Evolutionary conservation across 441 rosid genomes (phyloP).

Genomic region (Erodium trifolium): DNA sequence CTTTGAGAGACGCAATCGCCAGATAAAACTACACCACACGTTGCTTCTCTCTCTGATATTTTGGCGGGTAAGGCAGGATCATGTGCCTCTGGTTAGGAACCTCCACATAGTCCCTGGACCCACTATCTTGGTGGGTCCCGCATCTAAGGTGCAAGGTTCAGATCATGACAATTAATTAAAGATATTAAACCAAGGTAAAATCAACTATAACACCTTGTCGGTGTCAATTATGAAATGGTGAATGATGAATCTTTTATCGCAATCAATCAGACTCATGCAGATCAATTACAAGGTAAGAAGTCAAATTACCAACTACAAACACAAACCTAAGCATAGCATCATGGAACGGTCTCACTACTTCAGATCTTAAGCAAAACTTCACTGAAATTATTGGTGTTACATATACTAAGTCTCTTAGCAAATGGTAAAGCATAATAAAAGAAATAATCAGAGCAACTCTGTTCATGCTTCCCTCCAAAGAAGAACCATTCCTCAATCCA

Average conservation of each 20-base stretch:
- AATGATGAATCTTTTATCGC: too few relatives aligned
- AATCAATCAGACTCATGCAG: too few relatives aligned
- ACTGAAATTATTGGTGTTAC: slow-evolving; percentile 29
- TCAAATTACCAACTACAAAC: background rate
- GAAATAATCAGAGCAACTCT: background rate
- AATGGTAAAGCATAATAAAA: too few relatives aligned
- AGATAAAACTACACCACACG: background rate
- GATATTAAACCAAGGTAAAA: too few relatives aligned
- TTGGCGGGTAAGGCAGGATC: slow-evolving; percentile 6
- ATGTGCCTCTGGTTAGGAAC: background rate
- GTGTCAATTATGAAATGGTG: too few relatives aligned
- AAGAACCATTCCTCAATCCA: slow-evolving; percentile 35
- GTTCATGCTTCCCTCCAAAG: slow-evolving; percentile 5
- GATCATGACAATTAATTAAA: too few relatives aligned
- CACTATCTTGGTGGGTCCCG: background rate
- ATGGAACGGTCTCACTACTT: background rate
- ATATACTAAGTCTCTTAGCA: slow-evolving; percentile 26
- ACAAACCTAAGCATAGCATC: background rate
- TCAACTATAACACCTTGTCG: too few relatives aligned
- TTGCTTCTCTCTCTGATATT: background rate
- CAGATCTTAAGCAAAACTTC: slow-evolving; percentile 18
- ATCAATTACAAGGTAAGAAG: background rate
- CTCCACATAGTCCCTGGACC: background rate
- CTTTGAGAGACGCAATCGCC: background rate
- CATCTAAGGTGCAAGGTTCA: too few relatives aligned